A percentile compares a stretch with the other conserved stretches of the same genome.
These are phyloP conservation scores for Nannochloropsis oceanica DNA, from an alignment of 108 stramenopile species.

Conservation along the genomic window DNA sequence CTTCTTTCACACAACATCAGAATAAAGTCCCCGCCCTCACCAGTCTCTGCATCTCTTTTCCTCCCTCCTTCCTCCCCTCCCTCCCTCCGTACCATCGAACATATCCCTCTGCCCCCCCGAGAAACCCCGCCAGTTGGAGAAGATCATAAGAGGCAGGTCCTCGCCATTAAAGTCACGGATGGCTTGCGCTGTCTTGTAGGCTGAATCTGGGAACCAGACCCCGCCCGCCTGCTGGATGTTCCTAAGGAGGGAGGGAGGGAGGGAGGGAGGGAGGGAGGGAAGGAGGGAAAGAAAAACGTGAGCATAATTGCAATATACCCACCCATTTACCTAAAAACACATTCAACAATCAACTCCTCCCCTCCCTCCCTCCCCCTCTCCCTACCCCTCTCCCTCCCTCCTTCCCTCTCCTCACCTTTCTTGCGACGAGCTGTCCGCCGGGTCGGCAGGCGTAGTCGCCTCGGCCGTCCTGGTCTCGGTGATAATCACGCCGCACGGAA, in stretches of 20 bases:
- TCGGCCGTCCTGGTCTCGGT: slow-evolving; percentile 90
- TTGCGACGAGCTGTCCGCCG: slow-evolving; percentile 80
- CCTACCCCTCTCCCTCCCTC: neutral
- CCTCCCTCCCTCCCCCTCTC: neutral
- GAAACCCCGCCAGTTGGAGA: slow-evolving; percentile 99
- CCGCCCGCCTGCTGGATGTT: slow-evolving; percentile 83
- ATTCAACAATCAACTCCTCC: neutral
- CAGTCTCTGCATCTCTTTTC: no score
- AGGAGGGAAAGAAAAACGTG: neutral
- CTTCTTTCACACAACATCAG: no score
- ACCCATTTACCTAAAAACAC: no score
- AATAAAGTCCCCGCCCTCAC: no score
- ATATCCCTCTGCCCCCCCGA: slow-evolving; percentile 97
- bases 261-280: neutral
- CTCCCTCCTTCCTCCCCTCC: no score
- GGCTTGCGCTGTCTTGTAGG: slow-evolving; percentile 98
- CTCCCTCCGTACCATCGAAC: no score
- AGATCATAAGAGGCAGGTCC: slow-evolving; percentile 88
- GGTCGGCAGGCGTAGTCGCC: slow-evolving; percentile 87
- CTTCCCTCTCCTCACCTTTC: slow-evolving; percentile 53
- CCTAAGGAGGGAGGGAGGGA: slow-evolving; percentile 5
- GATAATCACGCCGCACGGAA: slow-evolving; percentile 90
- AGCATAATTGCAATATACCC: no score
- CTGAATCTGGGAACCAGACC: slow-evolving; percentile 99
- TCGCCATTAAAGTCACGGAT: slow-evolving; percentile 95